A percentile compares a stretch with the other conserved stretches of the same genome.
phyloP scores from a whole-genome alignment of 768 basidiomycete species.

The Coprinopsis strossmayeri region DNA sequence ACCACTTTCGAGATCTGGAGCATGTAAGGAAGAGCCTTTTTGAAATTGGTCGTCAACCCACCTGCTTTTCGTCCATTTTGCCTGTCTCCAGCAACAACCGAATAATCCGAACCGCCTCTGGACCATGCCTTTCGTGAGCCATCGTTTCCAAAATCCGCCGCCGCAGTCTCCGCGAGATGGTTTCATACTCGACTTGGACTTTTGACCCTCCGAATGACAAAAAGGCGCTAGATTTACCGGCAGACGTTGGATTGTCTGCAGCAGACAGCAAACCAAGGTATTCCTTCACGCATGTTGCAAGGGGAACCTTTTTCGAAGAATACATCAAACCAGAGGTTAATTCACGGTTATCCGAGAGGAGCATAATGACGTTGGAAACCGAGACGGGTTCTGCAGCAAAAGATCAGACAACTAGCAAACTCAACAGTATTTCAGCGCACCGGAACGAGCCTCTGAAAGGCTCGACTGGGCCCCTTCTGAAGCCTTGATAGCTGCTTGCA shows the following conservation, averaged over 20 bases:
- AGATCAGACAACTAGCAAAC: not conserved
- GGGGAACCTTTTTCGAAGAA: conserved; percentile 48
- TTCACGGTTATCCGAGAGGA: conserved; percentile 55
- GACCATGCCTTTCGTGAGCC: conserved; percentile 76
- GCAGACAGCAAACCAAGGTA: conserved; percentile 76
- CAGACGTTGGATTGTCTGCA: conserved; percentile 76
- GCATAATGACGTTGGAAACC: conserved; percentile 53
- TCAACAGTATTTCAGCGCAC: conserved; percentile 26
- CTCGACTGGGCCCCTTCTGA: conserved; percentile 59
- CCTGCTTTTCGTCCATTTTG: conserved; percentile 94
- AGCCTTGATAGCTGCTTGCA: conserved; percentile 64
- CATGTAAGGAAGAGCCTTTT: not conserved
- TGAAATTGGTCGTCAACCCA: conserved; percentile 23
- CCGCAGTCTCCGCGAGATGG: conserved; percentile 60
- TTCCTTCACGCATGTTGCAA: conserved; percentile 61
- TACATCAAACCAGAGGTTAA: conserved; percentile 60
- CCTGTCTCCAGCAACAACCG: conserved; percentile 73
- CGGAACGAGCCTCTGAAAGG: conserved; percentile 58
- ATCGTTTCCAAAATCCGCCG: conserved; percentile 70
- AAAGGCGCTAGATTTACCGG: conserved; percentile 65
- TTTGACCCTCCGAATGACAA: conserved; percentile 65
- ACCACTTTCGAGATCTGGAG: conserved; percentile 83
- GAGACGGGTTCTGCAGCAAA: conserved; percentile 57
- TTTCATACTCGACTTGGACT: conserved; percentile 76
- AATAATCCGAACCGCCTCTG: conserved; percentile 77